Evolutionary conservation across 2,329 filamentous ascomycete species (phyloP).

Genomic region (Calonectria honghensis): DNA sequence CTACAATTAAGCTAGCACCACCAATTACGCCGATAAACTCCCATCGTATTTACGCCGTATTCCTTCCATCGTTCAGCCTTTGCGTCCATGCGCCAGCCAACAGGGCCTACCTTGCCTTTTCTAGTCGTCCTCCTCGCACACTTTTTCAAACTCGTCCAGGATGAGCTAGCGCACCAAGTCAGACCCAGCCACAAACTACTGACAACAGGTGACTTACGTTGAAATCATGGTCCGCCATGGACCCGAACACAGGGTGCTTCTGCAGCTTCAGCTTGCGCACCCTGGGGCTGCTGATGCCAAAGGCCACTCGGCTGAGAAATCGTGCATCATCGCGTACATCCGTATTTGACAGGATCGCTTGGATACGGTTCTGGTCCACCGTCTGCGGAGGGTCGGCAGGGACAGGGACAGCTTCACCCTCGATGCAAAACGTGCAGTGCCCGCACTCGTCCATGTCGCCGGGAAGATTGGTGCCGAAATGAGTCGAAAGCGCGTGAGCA

Average conservation of each 20-base stretch:
- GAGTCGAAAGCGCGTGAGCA: slow-evolving; percentile 69
- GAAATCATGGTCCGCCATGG: slow-evolving; percentile 73
- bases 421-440: slow-evolving; percentile 68
- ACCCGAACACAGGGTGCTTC: slow-evolving; percentile 67
- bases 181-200: neutral
- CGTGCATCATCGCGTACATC: slow-evolving; percentile 73
- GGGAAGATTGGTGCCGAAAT: slow-evolving; percentile 74
- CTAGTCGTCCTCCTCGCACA: neutral
- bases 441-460: slow-evolving; percentile 68
- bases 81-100: neutral
- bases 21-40: neutral
- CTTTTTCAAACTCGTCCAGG: neutral
- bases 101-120: neutral
- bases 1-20: neutral
- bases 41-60: neutral
- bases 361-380: slow-evolving; percentile 64
- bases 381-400: slow-evolving; percentile 61
- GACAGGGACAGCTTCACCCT: slow-evolving; percentile 60
- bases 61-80: neutral
- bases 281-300: slow-evolving; percentile 77
- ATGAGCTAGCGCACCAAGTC: neutral
- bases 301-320: slow-evolving; percentile 76
- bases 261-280: slow-evolving; percentile 69
- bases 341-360: slow-evolving; percentile 65
- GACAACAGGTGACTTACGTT: slow-evolving; percentile 56